Conservation (phyloP, 345 rosid genomes). For the Lepidium africanum region DNA sequence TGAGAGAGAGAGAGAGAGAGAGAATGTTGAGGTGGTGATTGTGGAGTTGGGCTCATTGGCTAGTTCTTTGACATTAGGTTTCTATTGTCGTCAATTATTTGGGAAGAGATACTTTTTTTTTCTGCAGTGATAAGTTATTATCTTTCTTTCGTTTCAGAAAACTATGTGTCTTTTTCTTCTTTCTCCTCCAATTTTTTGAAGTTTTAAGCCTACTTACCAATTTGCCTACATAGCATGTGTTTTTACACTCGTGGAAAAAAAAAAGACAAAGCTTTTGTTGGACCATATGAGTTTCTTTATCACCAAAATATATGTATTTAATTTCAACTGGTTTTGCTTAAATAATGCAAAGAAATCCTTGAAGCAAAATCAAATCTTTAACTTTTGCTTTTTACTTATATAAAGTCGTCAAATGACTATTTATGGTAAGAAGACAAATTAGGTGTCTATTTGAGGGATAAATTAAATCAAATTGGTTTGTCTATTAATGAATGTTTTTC, state of each 20-base stretch:
- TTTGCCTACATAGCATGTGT: slow-evolving; percentile 1
- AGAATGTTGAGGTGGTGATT: slow-evolving; percentile 19
- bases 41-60: slow-evolving; percentile 28
- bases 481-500: slow-evolving; percentile 9
- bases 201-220: neutral
- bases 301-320: neutral
- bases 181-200: neutral
- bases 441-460: slow-evolving; percentile 7
- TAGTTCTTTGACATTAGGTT: slow-evolving; percentile 27
- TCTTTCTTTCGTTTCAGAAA: slow-evolving; percentile 23
- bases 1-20: slow-evolving; percentile 3
- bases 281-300: slow-evolving; percentile 2
- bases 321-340: slow-evolving; percentile 8
- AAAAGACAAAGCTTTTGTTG: neutral
- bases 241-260: neutral
- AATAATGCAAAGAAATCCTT: slow-evolving; percentile 1
- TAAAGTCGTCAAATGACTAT: slow-evolving; percentile 14
- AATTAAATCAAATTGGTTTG: slow-evolving; percentile 5
- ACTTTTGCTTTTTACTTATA: slow-evolving; percentile 5
- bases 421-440: slow-evolving; percentile 10
- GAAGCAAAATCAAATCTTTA: slow-evolving; percentile 13
- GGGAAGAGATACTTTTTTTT: neutral
- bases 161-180: neutral
- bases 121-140: slow-evolving; percentile 24
- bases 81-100: slow-evolving; percentile 25